Evolutionary conservation across 164 flowering plant species (phyloP).

Genomic region (Paratinospora sagittata): DNA sequence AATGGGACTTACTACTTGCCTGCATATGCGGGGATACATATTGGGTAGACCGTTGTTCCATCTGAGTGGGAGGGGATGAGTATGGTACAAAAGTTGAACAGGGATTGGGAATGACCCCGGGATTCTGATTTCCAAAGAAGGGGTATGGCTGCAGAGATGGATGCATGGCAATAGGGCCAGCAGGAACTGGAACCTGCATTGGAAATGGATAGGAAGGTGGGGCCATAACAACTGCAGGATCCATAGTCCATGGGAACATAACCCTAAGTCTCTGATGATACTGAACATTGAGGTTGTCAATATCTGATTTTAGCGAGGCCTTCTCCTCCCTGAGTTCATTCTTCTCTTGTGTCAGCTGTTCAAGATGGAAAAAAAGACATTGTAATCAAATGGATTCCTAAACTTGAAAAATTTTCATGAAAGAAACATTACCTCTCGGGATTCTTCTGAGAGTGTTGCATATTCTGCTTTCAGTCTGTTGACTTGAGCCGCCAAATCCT

Average conservation of each 20-base stretch:
- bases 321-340: slow-evolving; percentile 95
- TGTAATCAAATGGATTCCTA: not conserved
- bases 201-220: slow-evolving; percentile 71
- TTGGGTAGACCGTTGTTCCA: slow-evolving; percentile 51
- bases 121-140: slow-evolving; percentile 43
- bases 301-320: slow-evolving; percentile 66
- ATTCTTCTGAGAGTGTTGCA: slow-evolving; percentile 67
- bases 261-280: slow-evolving; percentile 71
- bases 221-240: slow-evolving; percentile 71
- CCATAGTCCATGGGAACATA: slow-evolving; percentile 76
- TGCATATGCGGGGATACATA: slow-evolving; percentile 32
- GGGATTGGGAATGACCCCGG: slow-evolving; percentile 35
- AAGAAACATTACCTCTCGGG: slow-evolving; percentile 60
- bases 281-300: slow-evolving; percentile 67
- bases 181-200: slow-evolving; percentile 59
- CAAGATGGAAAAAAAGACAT: not conserved
- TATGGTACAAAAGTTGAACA: slow-evolving; percentile 54
- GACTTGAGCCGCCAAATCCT: slow-evolving; percentile 81
- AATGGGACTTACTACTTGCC: slow-evolving; percentile 36
- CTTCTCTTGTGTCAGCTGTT: slow-evolving; percentile 87
- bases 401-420: not conserved
- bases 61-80: slow-evolving; percentile 38
- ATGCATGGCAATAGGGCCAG: slow-evolving; percentile 72
- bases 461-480: slow-evolving; percentile 69
- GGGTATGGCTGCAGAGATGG: slow-evolving; percentile 81